Percentiles rank a stretch among this genome's conserved stretches.
Evolutionary conservation across 2,329 filamentous ascomycete species (phyloP).

Genomic region (Aspergillus hortae): DNA sequence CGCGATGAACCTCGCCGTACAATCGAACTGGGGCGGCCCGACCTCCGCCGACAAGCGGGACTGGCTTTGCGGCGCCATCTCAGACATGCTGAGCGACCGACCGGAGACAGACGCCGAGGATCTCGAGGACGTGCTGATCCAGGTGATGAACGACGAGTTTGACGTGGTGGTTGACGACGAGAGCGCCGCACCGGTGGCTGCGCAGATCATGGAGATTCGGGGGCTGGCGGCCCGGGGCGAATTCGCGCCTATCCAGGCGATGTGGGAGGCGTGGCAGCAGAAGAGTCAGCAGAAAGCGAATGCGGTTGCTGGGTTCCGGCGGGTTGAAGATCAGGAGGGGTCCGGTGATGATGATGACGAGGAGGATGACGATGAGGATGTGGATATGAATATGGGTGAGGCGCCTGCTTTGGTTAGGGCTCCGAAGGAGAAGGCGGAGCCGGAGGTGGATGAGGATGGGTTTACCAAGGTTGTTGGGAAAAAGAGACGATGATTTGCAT

Average conservation of each 20-base stretch:
- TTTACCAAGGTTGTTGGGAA: conserved; percentile 72
- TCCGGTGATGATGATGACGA: conserved; percentile 58
- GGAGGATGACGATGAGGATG: conserved; percentile 59
- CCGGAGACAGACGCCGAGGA: conserved; percentile 70
- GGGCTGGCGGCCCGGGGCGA: conserved; percentile 62
- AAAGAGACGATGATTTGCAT: conserved; percentile 51
- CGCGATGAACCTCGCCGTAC: conserved; percentile 79
- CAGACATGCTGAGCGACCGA: conserved; percentile 66
- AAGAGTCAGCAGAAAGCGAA: conserved; percentile 33
- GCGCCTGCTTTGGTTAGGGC: conserved; percentile 59
- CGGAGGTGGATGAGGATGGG: conserved; percentile 75
- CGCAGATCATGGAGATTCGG: conserved; percentile 66
- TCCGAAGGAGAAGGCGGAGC: conserved; percentile 61
- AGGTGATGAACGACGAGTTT: conserved; percentile 95
- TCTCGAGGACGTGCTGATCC: conserved; percentile 77
- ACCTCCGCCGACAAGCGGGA: conserved; percentile 84
- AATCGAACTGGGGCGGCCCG: conserved; percentile 83
- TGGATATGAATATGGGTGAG: conserved; percentile 65
- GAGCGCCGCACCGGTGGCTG: conserved; percentile 70
- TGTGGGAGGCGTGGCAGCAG: conserved; percentile 50
- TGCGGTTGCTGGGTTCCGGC: conserved; percentile 34
- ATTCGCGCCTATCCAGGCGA: conserved; percentile 60
- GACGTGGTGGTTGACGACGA: conserved; percentile 91
- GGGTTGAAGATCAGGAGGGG: conserved; percentile 43
- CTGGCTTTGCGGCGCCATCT: conserved; percentile 88